These are phyloP conservation scores for Trichodelitschia bisporula DNA, from an alignment of 495 filamentous ascomycete species.

Conservation along the genomic window DNA sequence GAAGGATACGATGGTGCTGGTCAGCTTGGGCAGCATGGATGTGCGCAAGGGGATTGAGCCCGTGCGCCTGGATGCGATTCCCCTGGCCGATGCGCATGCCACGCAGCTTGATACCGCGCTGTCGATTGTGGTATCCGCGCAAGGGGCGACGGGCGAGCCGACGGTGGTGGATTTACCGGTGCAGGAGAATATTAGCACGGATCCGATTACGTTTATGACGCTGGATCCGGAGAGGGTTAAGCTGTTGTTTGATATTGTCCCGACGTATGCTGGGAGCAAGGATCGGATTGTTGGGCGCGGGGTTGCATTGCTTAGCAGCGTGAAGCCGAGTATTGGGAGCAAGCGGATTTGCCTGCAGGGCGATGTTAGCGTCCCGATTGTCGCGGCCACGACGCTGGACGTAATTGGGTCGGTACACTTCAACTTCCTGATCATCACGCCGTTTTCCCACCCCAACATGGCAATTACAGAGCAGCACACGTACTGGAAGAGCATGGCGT, in stretches of 20 bases:
- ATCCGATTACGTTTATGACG: constrained; percentile 73
- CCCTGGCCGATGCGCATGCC: constrained; percentile 62
- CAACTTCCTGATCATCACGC: constrained; percentile 87
- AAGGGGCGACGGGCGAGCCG: constrained; percentile 61
- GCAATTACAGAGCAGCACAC: constrained; percentile 69
- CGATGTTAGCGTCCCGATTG: constrained; percentile 78
- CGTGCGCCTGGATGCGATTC: constrained; percentile 74
- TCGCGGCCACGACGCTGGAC: constrained; percentile 56
- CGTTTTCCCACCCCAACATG: constrained; percentile 86
- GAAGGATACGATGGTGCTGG: constrained; percentile 66
- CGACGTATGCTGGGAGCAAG: constrained; percentile 83
- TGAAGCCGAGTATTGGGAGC: constrained; percentile 57
- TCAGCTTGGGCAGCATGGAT: constrained; percentile 87
- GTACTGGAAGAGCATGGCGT: constrained; percentile 74
- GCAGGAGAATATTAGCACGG: constrained; percentile 78
- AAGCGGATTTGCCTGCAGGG: constrained; percentile 71
- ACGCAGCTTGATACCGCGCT: constrained; percentile 86
- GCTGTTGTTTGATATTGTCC: constrained; percentile 82
- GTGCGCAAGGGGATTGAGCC: constrained; percentile 55
- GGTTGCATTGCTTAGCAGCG: constrained; percentile 66
- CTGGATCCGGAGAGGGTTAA: constrained; percentile 58
- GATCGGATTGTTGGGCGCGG: constrained; percentile 77
- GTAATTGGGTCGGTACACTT: constrained; percentile 89
- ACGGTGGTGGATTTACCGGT: constrained; percentile 80
- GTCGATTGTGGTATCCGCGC: constrained; percentile 78